Percentiles rank a stretch among this genome's conserved stretches.
Conservation (phyloP, 1,139 yeast species). For the Pichia sorboxylosa region DNA sequence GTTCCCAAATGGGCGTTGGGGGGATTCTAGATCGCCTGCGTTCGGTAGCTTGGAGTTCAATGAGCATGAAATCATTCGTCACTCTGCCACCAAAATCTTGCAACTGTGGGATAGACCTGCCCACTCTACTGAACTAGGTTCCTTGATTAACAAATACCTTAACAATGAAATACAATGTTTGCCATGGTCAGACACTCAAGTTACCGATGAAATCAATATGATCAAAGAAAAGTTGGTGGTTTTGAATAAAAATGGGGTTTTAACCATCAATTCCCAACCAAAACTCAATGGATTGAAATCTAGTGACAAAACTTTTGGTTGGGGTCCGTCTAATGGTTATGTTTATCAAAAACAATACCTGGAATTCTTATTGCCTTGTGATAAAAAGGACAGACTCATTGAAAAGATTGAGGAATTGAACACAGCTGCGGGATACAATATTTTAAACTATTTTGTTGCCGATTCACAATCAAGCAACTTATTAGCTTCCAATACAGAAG, state of each 20-base stretch:
- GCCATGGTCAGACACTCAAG: slow-evolving; percentile 94
- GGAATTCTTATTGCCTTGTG: slow-evolving; percentile 67
- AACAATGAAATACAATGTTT: slow-evolving; percentile 60
- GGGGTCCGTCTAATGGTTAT: slow-evolving; percentile 93
- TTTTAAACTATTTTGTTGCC: slow-evolving; percentile 73
- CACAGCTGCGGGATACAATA: slow-evolving; percentile 29
- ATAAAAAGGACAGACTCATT: slow-evolving; percentile 31
- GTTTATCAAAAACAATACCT: slow-evolving; percentile 89
- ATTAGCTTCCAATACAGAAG: slow-evolving; percentile 53
- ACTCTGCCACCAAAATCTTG: slow-evolving; percentile 66
- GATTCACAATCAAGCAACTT: slow-evolving; percentile 40
- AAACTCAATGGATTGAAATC: slow-evolving; percentile 73
- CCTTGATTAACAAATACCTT: slow-evolving; percentile 53
- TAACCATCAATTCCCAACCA: slow-evolving; percentile 94
- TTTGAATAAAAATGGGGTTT: slow-evolving; percentile 54
- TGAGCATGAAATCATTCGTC: slow-evolving; percentile 69
- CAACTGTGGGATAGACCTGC: slow-evolving; percentile 85
- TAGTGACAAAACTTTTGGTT: slow-evolving; percentile 63
- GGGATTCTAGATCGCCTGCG: slow-evolving; percentile 94
- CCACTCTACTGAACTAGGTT: slow-evolving; percentile 44
- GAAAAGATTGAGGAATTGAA: slow-evolving; percentile 30
- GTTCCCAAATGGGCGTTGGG: slow-evolving; percentile 94
- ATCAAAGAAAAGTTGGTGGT: slow-evolving; percentile 49
- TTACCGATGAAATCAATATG: slow-evolving; percentile 62
- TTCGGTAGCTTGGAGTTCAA: slow-evolving; percentile 80